Evolutionary conservation across 2,329 filamentous ascomycete genomes (phyloP), one percentile per base, ranked within the genome.

Genomic region (Fusarium metavorans): DNA sequence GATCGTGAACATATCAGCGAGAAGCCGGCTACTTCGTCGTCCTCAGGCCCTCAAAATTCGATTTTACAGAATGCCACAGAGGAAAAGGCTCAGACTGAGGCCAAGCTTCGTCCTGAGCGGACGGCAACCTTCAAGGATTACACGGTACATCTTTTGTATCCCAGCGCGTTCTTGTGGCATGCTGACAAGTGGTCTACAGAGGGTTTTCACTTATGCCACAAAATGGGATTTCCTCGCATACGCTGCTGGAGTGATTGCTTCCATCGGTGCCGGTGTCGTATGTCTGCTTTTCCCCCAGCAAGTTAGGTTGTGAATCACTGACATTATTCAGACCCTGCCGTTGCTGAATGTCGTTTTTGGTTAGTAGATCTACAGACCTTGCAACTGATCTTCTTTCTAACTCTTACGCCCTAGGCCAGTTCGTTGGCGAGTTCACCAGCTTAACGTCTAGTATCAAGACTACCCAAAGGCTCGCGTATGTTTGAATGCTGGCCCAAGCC

Each of bases 321-420:
- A 74, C 65, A 59, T 8, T n/a, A 25, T 52, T 5, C 43, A 76
- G 74, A 91, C 89, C 2, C 79, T 91, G 56, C 90, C 90, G 0
- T 75, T 92, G 57, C 89, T 91, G 86, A 91, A 90, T 66, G 85
- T 91, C 14, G 83, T 90, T 16, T 90, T 91, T 77, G 89, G 88
- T 85, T 81, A 77, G 79, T 45, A 9, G 4, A 60, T 14, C 16
- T 27, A 8, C 7, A 30, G n/a, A 32, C 18, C 35, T 11, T 8
- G 4, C 7, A 16, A 4, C 32, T 5, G 23, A n/a, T 20, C 23
- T 23, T 13, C 4, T n/a, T 25, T 52, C 37, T 58, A 14, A 59
- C 30, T 41, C 37, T 25, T 37, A 13, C 43, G 37, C 18, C 27
- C 45, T 20, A 86, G 85, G 85, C 57, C 79, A 81, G 39, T 84